A percentile compares a stretch with the other conserved stretches of the same genome.
Conservation (phyloP, 140 eudicot genomes). For the Senecio squalidus region DNA sequence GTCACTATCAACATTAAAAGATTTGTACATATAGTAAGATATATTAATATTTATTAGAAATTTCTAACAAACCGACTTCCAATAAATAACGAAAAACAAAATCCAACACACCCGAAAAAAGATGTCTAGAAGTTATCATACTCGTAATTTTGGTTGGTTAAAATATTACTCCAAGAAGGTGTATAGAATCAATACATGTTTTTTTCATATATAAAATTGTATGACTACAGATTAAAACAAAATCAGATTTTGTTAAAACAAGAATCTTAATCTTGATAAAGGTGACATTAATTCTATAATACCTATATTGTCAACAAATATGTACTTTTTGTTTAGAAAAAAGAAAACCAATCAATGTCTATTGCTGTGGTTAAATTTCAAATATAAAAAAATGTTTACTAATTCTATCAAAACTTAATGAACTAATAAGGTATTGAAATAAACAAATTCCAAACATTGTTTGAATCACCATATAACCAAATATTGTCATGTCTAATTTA, state of each 20-base stretch:
- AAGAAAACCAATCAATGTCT: not conserved
- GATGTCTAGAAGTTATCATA: constrained; percentile 14
- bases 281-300: not conserved
- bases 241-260: constrained; percentile 13
- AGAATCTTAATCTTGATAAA: constrained; percentile 20
- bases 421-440: too few species aligned
- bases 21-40: too few species aligned
- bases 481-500: too few species aligned
- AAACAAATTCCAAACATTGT: too few species aligned
- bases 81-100: constrained; percentile 5
- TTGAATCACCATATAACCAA: too few species aligned
- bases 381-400: too few species aligned
- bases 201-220: not conserved
- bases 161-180: not conserved
- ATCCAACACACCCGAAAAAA: constrained; percentile 25
- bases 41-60: too few species aligned
- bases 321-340: not conserved
- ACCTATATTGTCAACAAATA: constrained; percentile 8
- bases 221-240: constrained; percentile 19
- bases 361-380: not conserved
- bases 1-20: too few species aligned
- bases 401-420: too few species aligned
- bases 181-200: constrained; percentile 9
- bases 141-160: constrained; percentile 5
- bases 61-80: not conserved